Percentiles rank a stretch among this genome's conserved stretches.
These are phyloP conservation scores for Fusarium irregulare DNA, from an alignment of 2,329 filamentous ascomycete species.

Conservation along the genomic window DNA sequence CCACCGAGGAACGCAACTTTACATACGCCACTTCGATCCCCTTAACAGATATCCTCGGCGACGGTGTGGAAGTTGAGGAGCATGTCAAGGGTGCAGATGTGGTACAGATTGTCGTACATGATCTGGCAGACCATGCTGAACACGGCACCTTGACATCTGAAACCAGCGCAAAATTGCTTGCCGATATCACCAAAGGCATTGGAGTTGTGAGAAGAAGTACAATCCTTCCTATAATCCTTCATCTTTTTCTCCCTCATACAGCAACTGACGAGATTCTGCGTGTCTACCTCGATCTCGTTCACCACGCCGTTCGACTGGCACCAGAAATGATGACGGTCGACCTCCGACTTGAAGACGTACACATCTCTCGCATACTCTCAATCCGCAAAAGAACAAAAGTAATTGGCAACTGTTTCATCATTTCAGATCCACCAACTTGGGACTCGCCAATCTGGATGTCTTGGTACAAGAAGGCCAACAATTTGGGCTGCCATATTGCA, in stretches of 20 bases:
- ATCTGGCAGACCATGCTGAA: constrained; percentile 27
- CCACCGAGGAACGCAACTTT: constrained; percentile 69
- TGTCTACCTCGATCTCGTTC: constrained; percentile 66
- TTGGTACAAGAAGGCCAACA: constrained; percentile 68
- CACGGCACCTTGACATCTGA: constrained; percentile 30
- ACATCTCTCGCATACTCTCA: constrained; percentile 62
- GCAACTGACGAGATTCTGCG: constrained; percentile 37
- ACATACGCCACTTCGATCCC: constrained; percentile 75
- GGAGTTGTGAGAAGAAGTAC: constrained; percentile 72
- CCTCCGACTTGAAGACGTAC: constrained; percentile 64
- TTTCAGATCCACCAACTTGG: constrained; percentile 63
- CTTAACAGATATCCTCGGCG: constrained; percentile 67
- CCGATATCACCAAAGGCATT: constrained; percentile 67
- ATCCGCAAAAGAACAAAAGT: constrained; percentile 68
- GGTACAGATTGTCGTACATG: constrained; percentile 67
- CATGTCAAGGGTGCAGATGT: constrained; percentile 75
- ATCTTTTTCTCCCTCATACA: constrained; percentile 55
- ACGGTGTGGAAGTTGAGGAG: constrained; percentile 69
- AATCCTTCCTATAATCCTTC: constrained; percentile 68
- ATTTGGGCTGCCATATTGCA: constrained; percentile 70
- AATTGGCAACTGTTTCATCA: constrained; percentile 65
- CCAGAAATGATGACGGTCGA: constrained; percentile 74
- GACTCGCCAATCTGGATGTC: constrained; percentile 64
- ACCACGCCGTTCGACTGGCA: constrained; percentile 69
- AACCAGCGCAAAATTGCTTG: constrained; percentile 51